A percentile compares a stretch with the other conserved stretches of the same genome.
Conservation (phyloP, 78 protist species). For the Diacronema lutheri region DNA sequence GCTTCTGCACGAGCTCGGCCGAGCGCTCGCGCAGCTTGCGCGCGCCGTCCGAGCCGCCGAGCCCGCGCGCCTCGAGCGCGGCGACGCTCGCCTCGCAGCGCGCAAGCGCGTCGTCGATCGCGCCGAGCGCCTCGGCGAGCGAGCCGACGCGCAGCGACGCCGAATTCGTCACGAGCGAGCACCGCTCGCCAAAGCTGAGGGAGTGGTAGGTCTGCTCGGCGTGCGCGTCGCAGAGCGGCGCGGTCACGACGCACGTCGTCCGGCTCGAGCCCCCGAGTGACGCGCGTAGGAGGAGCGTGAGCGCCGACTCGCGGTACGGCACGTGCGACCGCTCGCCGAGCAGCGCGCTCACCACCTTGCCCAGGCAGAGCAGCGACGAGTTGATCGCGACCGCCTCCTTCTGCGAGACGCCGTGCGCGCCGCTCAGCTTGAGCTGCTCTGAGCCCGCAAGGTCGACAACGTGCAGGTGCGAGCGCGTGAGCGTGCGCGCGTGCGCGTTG, state of each 20-base stretch:
- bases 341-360: constrained; percentile 1
- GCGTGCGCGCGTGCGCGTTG: not conserved
- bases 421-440: constrained; percentile 26
- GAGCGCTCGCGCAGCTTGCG: too few relatives aligned
- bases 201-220: constrained; percentile 15
- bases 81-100: not conserved
- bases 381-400: constrained; percentile 29
- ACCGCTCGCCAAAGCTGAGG: constrained; percentile 30
- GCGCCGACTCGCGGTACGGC: constrained; percentile 27
- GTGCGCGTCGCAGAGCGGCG: constrained; percentile 2
- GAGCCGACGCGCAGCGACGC: not conserved
- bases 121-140: not conserved
- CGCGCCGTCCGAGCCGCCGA: too few relatives aligned
- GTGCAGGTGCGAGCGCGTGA: constrained; percentile 1
- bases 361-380: constrained; percentile 11
- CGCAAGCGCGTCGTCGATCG: constrained; percentile 21
- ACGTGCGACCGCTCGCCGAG: not conserved
- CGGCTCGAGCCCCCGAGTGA: constrained; percentile 31
- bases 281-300: constrained; percentile 13
- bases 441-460: constrained; percentile 35
- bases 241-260: constrained; percentile 3
- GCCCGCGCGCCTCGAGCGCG: not conserved
- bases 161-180: not conserved
- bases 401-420: not conserved
- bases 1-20: too few relatives aligned